Evolutionary conservation across 331 rosid species (phyloP).

Genomic region (Stylosanthes scabra): DNA sequence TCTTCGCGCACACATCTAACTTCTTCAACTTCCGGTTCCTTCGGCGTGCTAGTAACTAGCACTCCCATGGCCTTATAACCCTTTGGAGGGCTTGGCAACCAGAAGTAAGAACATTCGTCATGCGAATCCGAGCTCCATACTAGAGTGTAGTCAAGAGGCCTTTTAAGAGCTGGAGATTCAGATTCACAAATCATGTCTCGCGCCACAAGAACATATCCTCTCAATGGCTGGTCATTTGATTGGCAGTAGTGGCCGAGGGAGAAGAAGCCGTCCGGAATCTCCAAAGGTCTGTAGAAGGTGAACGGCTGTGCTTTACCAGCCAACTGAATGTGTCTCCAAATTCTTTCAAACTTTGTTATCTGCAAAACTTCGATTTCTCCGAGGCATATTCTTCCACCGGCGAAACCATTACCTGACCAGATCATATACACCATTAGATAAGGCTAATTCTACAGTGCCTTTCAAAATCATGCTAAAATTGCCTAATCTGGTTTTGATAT

Average conservation of each 20-base stretch:
- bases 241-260: constrained; percentile 92
- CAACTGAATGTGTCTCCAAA: constrained; percentile 60
- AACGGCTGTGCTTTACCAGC: constrained; percentile 56
- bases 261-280: constrained; percentile 73
- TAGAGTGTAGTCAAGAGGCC: constrained; percentile 67
- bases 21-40: constrained; percentile 66
- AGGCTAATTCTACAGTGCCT: no score
- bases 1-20: constrained; percentile 78
- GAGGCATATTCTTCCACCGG: constrained; percentile 70
- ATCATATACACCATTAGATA: constrained; percentile 35
- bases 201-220: constrained; percentile 79
- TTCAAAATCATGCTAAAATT: no score
- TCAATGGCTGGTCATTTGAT: constrained; percentile 60
- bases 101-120: constrained; percentile 71
- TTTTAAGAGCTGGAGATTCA: constrained; percentile 61
- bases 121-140: constrained; percentile 70
- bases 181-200: constrained; percentile 40
- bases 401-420: constrained; percentile 77
- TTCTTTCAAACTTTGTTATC: constrained; percentile 60
- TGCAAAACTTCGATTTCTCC: constrained; percentile 73
- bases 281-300: constrained; percentile 76
- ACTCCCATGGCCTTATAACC: constrained; percentile 89
- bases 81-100: constrained; percentile 86
- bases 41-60: constrained; percentile 59
- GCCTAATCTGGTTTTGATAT: no score